These are phyloP conservation scores for Neoconidiobolus thromboides DNA, from an alignment of 371 early-diverging fungal genomes.

Conservation along the genomic window DNA sequence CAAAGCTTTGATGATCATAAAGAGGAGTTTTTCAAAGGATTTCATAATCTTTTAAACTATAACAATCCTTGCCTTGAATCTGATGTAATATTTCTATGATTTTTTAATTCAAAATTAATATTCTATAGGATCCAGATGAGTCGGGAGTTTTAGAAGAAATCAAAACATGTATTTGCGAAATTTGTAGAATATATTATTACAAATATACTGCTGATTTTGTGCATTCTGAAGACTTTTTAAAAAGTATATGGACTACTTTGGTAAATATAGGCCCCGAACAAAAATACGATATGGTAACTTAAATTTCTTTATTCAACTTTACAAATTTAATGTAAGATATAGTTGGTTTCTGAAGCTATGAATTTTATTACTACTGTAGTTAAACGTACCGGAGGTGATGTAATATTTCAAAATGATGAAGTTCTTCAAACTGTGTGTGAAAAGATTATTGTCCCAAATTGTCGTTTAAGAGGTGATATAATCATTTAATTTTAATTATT, in stretches of 20 bases:
- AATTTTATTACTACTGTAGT: conserved; percentile 76
- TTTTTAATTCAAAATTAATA: neutral
- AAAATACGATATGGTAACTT: conserved; percentile 58
- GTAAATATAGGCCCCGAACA: conserved; percentile 41
- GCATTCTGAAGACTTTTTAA: conserved; percentile 55
- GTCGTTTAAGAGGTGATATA: conserved; percentile 46
- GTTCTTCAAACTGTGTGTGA: conserved; percentile 64
- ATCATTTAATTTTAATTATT: neutral
- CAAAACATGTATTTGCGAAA: conserved; percentile 74
- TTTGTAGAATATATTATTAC: conserved; percentile 68
- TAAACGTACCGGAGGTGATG: conserved; percentile 42
- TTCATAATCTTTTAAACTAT: conserved; percentile 72
- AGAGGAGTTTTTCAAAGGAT: conserved; percentile 46
- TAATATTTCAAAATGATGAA: conserved; percentile 44
- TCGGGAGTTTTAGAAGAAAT: conserved; percentile 69
- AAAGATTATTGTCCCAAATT: conserved; percentile 84
- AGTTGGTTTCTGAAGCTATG: conserved; percentile 78
- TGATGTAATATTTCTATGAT: conserved; percentile 20
- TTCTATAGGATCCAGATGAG: conserved; percentile 56
- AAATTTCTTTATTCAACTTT: neutral
- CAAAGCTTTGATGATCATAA: conserved; percentile 89
- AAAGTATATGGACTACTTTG: conserved; percentile 66
- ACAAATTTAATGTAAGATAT: conserved; percentile 1
- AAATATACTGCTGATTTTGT: conserved; percentile 79
- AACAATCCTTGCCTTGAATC: conserved; percentile 43